Conservation (phyloP, 306 rosid species). For the Prunus kanzakura region DNA sequence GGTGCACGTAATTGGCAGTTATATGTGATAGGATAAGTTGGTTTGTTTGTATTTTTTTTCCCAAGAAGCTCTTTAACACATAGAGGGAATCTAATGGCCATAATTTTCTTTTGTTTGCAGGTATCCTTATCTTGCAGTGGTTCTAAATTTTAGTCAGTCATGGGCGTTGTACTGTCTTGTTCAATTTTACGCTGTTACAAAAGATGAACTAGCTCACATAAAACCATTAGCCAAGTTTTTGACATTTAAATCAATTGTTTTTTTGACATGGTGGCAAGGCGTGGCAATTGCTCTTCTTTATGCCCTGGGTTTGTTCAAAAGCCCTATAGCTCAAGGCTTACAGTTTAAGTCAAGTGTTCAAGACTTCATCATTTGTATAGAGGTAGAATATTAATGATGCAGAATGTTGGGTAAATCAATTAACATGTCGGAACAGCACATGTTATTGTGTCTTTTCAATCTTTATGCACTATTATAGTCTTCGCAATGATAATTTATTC, state of each 20-base stretch:
- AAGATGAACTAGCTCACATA: slow-evolving; percentile 87
- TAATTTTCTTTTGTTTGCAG: slow-evolving; percentile 44
- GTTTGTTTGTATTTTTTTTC: neutral
- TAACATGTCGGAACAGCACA: neutral
- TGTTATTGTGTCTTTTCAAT: slow-evolving; percentile 1
- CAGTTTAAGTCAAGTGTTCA: slow-evolving; percentile 89
- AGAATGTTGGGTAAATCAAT: neutral
- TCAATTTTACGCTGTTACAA: slow-evolving; percentile 86
- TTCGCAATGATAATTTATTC: neutral
- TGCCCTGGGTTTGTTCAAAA: slow-evolving; percentile 82
- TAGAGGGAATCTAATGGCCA: slow-evolving; percentile 22
- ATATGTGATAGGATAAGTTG: neutral
- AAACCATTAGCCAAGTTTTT: slow-evolving; percentile 92
- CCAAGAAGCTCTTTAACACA: slow-evolving; percentile 6
- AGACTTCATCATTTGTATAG: slow-evolving; percentile 97
- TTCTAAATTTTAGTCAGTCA: slow-evolving; percentile 94
- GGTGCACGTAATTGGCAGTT: neutral
- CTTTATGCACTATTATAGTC: neutral
- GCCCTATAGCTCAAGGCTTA: slow-evolving; percentile 90
- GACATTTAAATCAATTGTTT: slow-evolving; percentile 94
- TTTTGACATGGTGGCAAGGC: slow-evolving; percentile 99
- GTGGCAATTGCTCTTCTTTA: slow-evolving; percentile 91
- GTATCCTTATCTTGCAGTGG: slow-evolving; percentile 91
- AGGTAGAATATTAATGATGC: slow-evolving; percentile 51
- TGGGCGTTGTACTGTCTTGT: slow-evolving; percentile 99